Conservation (phyloP, 305 asterid genomes). For the Fraxinus nigra region DNA sequence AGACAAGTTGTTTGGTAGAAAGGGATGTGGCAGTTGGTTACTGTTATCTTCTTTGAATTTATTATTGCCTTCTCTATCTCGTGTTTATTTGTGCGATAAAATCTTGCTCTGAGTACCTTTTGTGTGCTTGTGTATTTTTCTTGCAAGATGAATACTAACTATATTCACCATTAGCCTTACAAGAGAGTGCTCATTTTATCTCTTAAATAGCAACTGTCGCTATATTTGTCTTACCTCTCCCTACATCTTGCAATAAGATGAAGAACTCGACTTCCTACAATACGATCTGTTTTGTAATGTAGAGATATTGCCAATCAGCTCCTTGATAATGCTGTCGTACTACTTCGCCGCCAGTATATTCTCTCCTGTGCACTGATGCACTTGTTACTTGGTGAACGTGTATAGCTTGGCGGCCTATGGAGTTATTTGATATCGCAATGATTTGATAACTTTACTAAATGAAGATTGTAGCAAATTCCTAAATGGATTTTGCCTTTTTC, state of each 20-base stretch:
- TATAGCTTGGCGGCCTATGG: neutral
- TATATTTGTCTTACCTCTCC: neutral
- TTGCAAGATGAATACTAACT: neutral
- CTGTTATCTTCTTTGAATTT: neutral
- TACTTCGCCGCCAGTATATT: neutral
- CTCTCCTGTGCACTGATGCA: neutral
- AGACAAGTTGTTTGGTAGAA: neutral
- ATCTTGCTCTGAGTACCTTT: neutral
- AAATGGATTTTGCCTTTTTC: neutral
- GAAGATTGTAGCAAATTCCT: neutral
- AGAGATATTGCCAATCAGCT: neutral
- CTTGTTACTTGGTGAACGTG: neutral
- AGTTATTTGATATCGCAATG: neutral
- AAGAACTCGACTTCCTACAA: neutral
- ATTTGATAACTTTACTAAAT: neutral
- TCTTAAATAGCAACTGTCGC: neutral
- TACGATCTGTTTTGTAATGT: neutral
- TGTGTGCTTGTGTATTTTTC: neutral
- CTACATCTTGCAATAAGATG: neutral
- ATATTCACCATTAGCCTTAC: neutral
- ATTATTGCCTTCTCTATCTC: neutral
- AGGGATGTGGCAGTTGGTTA: neutral
- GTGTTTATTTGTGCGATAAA: neutral
- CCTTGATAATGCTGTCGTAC: neutral
- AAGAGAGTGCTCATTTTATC: neutral